A percentile compares a stretch with the other conserved stretches of the same genome.
Conservation (phyloP, 1,139 yeast genomes). For the Diutina catenulata region DNA sequence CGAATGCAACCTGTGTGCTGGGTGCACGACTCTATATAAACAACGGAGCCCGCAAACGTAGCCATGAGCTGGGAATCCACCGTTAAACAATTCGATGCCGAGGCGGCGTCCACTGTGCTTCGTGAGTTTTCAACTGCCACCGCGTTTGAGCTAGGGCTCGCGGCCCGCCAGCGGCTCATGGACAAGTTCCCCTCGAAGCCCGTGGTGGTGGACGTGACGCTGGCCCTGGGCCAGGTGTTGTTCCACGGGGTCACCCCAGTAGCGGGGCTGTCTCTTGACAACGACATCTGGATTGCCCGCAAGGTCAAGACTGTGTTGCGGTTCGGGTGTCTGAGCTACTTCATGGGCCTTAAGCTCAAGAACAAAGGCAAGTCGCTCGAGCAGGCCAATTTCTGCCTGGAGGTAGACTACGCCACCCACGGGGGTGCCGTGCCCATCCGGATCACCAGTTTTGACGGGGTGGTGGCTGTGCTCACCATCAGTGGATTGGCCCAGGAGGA, state of each 20-base stretch:
- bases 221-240: slow-evolving; percentile 36
- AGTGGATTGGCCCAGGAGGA: slow-evolving; percentile 44
- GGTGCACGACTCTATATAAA: too few species aligned
- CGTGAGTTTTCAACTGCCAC: background rate
- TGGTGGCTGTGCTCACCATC: slow-evolving; percentile 45
- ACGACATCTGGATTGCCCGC: slow-evolving; percentile 48
- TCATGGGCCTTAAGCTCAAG: slow-evolving; percentile 37
- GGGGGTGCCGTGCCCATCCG: slow-evolving; percentile 55
- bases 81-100: background rate
- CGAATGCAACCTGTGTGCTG: too few species aligned
- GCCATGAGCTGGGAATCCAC: too few species aligned
- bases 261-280: slow-evolving; percentile 35
- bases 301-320: slow-evolving; percentile 41
- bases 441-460: slow-evolving; percentile 28
- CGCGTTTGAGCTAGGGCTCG: slow-evolving; percentile 2
- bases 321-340: slow-evolving; percentile 42
- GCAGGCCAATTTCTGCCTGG: slow-evolving; percentile 29
- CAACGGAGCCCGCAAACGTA: too few species aligned
- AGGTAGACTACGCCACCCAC: slow-evolving; percentile 42
- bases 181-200: slow-evolving; percentile 16
- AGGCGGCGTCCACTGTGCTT: background rate
- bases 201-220: slow-evolving; percentile 40
- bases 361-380: slow-evolving; percentile 19
- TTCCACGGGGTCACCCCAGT: slow-evolving; percentile 36
- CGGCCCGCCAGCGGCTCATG: background rate